Evolutionary conservation across 2,329 filamentous ascomycete species (phyloP).

Genomic region (Niveomyces coronatus): DNA sequence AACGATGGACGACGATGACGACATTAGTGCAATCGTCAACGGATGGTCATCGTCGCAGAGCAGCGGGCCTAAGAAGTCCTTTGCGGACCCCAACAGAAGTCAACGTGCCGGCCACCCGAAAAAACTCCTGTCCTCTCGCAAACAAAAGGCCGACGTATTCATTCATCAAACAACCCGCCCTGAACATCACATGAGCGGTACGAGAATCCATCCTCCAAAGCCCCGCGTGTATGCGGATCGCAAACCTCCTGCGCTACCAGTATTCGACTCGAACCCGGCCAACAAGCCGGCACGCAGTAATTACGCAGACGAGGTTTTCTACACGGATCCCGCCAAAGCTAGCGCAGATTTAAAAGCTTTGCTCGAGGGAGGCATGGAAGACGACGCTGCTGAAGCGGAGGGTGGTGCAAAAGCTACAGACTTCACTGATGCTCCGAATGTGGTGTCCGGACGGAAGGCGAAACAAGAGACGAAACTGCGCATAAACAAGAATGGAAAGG

Average conservation of each 20-base stretch:
- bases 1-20: conserved; percentile 18
- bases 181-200: conserved; percentile 43
- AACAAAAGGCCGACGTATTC: conserved; percentile 47
- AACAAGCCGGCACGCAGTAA: conserved; percentile 9
- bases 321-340: conserved; percentile 62
- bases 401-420: conserved; percentile 18
- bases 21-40: conserved; percentile 22
- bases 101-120: conserved; percentile 28
- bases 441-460: not conserved
- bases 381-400: conserved; percentile 50
- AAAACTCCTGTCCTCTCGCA: conserved; percentile 38
- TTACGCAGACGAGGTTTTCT: conserved; percentile 41
- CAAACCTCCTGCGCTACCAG: conserved; percentile 33
- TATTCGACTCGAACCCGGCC: conserved; percentile 34
- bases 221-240: conserved; percentile 37
- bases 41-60: conserved; percentile 19
- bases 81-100: conserved; percentile 13
- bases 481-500: conserved; percentile 33
- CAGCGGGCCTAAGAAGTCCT: conserved; percentile 11
- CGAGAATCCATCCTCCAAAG: conserved; percentile 36
- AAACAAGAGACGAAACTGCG: conserved; percentile 14
- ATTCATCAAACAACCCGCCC: conserved; percentile 44
- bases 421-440: not conserved
- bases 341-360: conserved; percentile 69
- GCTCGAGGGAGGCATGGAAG: conserved; percentile 72